Evolutionary conservation across 202 grass and related monocot genomes (phyloP), one percentile per base, ranked within the genome.

Genomic region (Setaria viridis): DNA sequence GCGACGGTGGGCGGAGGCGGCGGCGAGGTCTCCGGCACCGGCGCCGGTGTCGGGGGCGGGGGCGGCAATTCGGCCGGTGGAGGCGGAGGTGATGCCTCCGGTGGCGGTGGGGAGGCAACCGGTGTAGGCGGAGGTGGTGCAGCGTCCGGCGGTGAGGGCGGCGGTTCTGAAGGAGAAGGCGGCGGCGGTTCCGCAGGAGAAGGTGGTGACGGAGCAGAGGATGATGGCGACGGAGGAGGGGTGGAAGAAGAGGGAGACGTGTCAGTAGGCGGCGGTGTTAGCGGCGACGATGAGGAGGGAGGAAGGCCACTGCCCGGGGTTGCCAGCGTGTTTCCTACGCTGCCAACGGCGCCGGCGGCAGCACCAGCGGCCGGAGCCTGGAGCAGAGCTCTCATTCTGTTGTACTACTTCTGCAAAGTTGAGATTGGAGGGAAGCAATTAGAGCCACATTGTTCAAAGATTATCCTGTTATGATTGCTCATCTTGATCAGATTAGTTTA

Each of bases 321-420:
- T 45, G 75, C 21, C 62, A 83, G 4, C 14, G 50, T 55, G 54
- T 47, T 41, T 58, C 17, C 60, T n/a, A 11, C 30, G 68, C 21
- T 30, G 68, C 11, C 74, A 7, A 67, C 56, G 17, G 54, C 32
- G 63, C 48, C 55, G 3, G 70, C 37, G 25, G 12, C 57, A 19
- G 34, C 43, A 19, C 42, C 41, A 8, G 37, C 2, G 66, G 45
- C 63, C 5, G 32, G 56, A 21, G 25, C 68, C 53, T 90, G 89
- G 53, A 90, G 85, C 62, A 90, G 80, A 76, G 62, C 84, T 75
- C 85, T 84, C 85, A 87, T 90, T 20, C 21, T 70, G 21, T 35
- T 6, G 65, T 48, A 1, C 12, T 68, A 41, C 48, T 35, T 63
- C 82, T 88, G 86, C 45, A 77, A 82, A 4, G 11, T 30, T 41